Evolutionary conservation across 495 filamentous ascomycete genomes (phyloP).

Genomic region (Xylaria grammica): DNA sequence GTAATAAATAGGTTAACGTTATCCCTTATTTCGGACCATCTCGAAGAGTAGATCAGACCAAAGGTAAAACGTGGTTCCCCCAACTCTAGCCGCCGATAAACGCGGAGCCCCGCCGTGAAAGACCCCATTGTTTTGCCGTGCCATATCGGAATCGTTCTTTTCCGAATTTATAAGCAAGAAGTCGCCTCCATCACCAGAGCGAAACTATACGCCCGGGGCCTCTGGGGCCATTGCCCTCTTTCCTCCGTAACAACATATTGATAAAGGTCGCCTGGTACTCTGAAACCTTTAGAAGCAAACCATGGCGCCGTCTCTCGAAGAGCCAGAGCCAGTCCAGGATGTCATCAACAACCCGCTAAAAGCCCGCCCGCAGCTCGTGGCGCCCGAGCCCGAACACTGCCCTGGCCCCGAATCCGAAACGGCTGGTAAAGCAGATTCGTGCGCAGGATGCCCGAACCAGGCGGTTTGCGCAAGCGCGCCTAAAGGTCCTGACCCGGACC

Average conservation of each 20-base stretch:
- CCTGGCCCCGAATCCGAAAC: constrained; percentile 88
- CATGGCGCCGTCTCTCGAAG: constrained; percentile 77
- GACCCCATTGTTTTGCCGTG: constrained; percentile 13
- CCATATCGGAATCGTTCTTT: constrained; percentile 22
- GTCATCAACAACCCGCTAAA: constrained; percentile 72
- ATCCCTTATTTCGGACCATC: background rate
- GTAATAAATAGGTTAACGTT: constrained; percentile 11
- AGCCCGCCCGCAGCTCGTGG: constrained; percentile 77
- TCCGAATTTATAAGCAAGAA: constrained; percentile 39
- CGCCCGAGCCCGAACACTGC: constrained; percentile 95
- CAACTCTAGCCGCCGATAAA: background rate
- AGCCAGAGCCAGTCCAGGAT: constrained; percentile 65
- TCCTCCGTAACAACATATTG: background rate
- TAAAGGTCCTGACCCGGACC: constrained; percentile 94
- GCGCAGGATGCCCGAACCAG: constrained; percentile 95
- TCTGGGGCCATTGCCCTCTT: background rate
- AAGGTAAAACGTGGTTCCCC: background rate
- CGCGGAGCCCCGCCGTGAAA: background rate
- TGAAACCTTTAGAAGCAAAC: too few species aligned
- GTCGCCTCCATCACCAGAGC: background rate
- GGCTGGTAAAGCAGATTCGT: constrained; percentile 86
- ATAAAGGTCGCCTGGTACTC: background rate
- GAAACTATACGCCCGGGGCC: background rate
- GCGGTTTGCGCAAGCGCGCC: constrained; percentile 90
- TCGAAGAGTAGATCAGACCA: background rate